phyloP scores from a whole-genome alignment of 2,329 filamentous ascomycete species.

The Hirsutella rhossiliensis region DNA sequence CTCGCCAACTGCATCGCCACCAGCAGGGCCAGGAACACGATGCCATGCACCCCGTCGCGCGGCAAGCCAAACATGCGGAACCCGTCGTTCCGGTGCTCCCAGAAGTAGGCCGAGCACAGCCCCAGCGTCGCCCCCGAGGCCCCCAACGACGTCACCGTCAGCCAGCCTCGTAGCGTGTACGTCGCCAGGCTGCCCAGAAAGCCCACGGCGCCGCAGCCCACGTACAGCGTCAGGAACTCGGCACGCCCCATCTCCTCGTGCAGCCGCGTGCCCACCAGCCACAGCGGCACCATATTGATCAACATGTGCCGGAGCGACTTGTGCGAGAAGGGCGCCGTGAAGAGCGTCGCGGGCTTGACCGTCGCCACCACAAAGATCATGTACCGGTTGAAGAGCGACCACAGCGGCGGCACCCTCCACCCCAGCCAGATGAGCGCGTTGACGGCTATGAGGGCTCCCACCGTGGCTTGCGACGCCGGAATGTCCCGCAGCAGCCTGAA shows the following conservation, averaged over 20 bases:
- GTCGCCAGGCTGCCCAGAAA: constrained; percentile 44
- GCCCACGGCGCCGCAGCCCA: constrained; percentile 44
- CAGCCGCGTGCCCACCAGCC: constrained; percentile 52
- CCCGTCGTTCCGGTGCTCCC: constrained; percentile 41
- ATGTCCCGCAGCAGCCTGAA: constrained; percentile 47
- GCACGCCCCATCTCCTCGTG: constrained; percentile 61
- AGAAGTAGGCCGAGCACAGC: constrained; percentile 48
- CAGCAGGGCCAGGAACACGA: constrained; percentile 39
- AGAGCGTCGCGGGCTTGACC: constrained; percentile 46
- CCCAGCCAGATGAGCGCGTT: constrained; percentile 45
- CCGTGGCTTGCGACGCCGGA: constrained; percentile 50
- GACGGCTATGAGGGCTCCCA: constrained; percentile 45
- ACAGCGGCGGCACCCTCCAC: constrained; percentile 55
- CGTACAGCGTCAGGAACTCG: constrained; percentile 56
- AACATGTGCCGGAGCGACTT: constrained; percentile 46
- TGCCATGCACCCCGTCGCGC: constrained; percentile 42
- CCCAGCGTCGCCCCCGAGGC: constrained; percentile 55
- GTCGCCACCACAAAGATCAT: constrained; percentile 53
- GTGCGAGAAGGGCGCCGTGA: constrained; percentile 61
- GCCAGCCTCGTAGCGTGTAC: constrained; percentile 31
- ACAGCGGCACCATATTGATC: constrained; percentile 54
- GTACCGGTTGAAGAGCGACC: constrained; percentile 55
- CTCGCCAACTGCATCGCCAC: constrained; percentile 37
- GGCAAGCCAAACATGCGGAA: constrained; percentile 47
- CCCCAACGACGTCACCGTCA: constrained; percentile 46